Conservation (phyloP, 148 eudicot species). For the Pharnaceum exiguum region DNA sequence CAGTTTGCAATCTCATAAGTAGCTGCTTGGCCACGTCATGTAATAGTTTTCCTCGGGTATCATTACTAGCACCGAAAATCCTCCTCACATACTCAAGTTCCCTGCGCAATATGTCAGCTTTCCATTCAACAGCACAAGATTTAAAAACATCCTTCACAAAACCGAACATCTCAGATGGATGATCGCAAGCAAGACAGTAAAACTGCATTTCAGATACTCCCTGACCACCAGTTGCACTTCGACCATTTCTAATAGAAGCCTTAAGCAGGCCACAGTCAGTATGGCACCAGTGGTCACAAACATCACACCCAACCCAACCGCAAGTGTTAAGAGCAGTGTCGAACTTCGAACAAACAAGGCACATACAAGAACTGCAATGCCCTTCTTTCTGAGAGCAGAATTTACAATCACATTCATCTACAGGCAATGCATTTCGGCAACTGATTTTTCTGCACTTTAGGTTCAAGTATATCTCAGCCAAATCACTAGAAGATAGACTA, state of each 20-base stretch:
- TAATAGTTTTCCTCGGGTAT: conserved; percentile 66
- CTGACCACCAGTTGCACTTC: conserved; percentile 46
- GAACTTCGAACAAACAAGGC: conserved; percentile 87
- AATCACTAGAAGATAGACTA: conserved; percentile 46
- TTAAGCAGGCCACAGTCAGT: conserved; percentile 83
- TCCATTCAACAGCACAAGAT: conserved; percentile 74
- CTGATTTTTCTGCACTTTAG: conserved; percentile 75
- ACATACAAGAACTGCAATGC: conserved; percentile 89
- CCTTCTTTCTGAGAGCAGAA: conserved; percentile 70
- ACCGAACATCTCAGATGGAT: conserved; percentile 98
- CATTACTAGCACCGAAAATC: conserved; percentile 72
- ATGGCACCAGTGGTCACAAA: conserved; percentile 97
- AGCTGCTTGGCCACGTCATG: conserved; percentile 60
- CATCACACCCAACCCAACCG: conserved; percentile 99
- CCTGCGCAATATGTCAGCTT: conserved; percentile 52
- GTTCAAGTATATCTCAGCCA: conserved; percentile 75
- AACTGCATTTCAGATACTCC: conserved; percentile 85
- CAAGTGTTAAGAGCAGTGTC: conserved; percentile 93
- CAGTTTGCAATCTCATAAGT: conserved; percentile 54
- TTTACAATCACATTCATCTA: conserved; percentile 95
- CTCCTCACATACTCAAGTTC: conserved; percentile 86
- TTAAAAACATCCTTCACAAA: conserved; percentile 95
- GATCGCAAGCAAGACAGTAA: conserved; percentile 89
- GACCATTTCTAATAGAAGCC: conserved; percentile 73
- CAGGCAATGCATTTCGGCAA: conserved; percentile 74